Base-by-base conservation (phyloP, 805 yeast genomes). In the Peterozyma xylosa region DNA sequence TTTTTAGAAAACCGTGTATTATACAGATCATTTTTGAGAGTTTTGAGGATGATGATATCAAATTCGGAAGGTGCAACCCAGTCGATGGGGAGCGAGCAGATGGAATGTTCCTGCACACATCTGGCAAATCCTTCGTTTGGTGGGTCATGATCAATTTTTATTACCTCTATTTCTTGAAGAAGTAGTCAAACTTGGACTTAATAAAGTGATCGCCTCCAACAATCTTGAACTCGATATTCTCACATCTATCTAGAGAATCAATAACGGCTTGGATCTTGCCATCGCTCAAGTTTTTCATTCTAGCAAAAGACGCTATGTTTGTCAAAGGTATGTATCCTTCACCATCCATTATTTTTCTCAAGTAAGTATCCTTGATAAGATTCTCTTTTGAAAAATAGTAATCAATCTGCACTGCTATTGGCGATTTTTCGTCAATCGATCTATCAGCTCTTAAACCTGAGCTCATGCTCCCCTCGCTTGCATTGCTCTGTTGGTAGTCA, bases 371-470 rank as follows among this genome's bases (percentile, higher is more conserved):
- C 60, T 86, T 85, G 57, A 82, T 70, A 59, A 91, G 71, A 65
- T 91, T 91, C 53, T 87, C 96, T 45, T 81, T 71, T 29, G 95
- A 82, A 63, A 91, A 86, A 63, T 91, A 91, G 68, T 90, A 91
- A 58, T 83, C 87, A 42, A 90, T 66, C 67, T 90, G 97, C 63
- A 57, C 62, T 0, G 45, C 47, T 11, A 60, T 13, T 30, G 45
- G 45, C 11, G 30, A 38, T 11, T 48, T 11, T 33, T 35, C 46
- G n/a, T 53, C 57, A 34, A n/a, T 11, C 13, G 32, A 38, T 11
- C 37, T n/a, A 14, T 29, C 35, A 14, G 34, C 34, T 13, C 14
- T 11, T 11, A 42, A 39, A 32, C 18, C 39, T 3, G 46, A 35
- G 14, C 40, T 35, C 6, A 33, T 16, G 15, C 34, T 32, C 15